phyloP scores from a whole-genome alignment of 192 early-diverging fungal genomes.

The Funneliformis mosseae region DNA sequence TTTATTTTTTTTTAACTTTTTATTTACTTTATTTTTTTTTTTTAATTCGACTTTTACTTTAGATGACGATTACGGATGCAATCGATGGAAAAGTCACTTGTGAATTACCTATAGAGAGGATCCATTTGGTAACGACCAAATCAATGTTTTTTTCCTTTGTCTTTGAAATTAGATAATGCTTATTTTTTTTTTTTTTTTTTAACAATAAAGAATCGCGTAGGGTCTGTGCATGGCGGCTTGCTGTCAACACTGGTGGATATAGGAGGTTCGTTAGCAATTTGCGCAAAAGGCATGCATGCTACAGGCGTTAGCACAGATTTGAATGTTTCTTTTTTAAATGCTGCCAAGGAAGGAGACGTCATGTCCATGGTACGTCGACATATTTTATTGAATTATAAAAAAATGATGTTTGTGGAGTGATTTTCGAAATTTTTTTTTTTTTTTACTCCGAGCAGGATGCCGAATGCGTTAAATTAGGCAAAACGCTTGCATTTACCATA shows the following conservation, averaged over 20 bases:
- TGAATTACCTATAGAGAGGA: slow-evolving; percentile 48
- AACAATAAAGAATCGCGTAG: slow-evolving; percentile 47
- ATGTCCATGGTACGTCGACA: slow-evolving; percentile 44
- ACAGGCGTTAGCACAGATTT: slow-evolving; percentile 62
- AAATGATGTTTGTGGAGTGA: not conserved
- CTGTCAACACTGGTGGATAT: slow-evolving; percentile 55
- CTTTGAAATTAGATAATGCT: not conserved
- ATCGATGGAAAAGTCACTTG: slow-evolving; percentile 42
- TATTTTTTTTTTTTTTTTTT: not conserved
- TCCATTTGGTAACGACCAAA: slow-evolving; percentile 53
- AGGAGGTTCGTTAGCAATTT: slow-evolving; percentile 58
- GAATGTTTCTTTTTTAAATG: slow-evolving; percentile 55
- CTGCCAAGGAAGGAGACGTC: slow-evolving; percentile 49
- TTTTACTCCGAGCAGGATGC: slow-evolving; percentile 40
- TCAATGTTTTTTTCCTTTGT: not conserved
- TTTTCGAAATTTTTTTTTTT: not conserved
- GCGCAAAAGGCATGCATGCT: slow-evolving; percentile 49
- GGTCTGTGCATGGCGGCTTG: slow-evolving; percentile 54
- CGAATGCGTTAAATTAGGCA: slow-evolving; percentile 54
- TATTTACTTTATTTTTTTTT: not conserved
- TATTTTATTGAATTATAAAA: not conserved
- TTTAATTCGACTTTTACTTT: not conserved
- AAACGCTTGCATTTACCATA: slow-evolving; percentile 54
- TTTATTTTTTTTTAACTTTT: not conserved
- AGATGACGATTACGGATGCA: slow-evolving; percentile 29